Base-by-base conservation (phyloP, 2,329 filamentous ascomycete genomes). In the Aspergillus sp. region DNA sequence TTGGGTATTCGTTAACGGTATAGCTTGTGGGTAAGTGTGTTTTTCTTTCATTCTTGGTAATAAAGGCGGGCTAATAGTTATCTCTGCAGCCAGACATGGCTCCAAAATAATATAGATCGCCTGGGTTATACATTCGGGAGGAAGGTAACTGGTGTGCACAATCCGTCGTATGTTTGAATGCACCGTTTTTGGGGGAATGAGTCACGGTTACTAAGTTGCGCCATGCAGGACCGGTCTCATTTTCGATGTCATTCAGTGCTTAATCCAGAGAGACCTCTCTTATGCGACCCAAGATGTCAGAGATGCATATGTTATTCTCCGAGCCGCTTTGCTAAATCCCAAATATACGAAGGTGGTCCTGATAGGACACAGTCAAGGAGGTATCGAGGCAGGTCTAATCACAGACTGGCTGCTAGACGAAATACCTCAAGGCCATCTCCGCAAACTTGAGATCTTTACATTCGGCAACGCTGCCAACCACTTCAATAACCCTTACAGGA, bases 1-100 rank as follows among this genome's bases (percentile, higher is more conserved):
- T 66, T 93, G 90, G 90, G 80, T 93, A n/a, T 93, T 89, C 68
- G 72, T 93, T 51, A 93, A 93, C 66, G 90, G 90, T 1, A 85
- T 92, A 26, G 84, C 65, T 11, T 67, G 69, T 51, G 65, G 68
- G 66, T 70, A 65, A 61, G 65, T 55, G 11, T 5, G 8, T 9
- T 81, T 20, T 8, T n/a, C 17, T 36, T n/a, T n/a, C 7, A 83
- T 82, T 3, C 38, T 5, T 8, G 7, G 0, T 18, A n/a, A 34
- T n/a, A 15, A 26, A 30, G 39, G 38, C 2, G 15, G 20, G 8
- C 17, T 48, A 24, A 56, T 26, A 18, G 13, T 50, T 65, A n/a
- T 61, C 59, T 47, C 36, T 13, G 38, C 38, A 73, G 70, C 3
- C 76, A 83, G 53, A 82, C 87, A 66, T 90, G 89, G 86, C 78